Evolutionary conservation across 495 filamentous ascomycete genomes (phyloP).

Genomic region (Xylaria intraflava): DNA sequence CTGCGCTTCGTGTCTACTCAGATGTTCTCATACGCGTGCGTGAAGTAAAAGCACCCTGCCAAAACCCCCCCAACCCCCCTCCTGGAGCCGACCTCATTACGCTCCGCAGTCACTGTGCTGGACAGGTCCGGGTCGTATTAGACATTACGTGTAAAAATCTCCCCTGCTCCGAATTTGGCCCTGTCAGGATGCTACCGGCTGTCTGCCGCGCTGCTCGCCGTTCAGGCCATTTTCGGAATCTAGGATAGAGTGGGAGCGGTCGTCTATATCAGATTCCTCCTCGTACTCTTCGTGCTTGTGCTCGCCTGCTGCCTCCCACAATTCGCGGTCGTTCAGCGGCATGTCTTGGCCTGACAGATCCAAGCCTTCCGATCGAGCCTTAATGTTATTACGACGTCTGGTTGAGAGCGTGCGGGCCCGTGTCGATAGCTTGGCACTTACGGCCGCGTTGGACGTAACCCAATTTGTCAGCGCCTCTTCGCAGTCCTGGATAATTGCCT

Average conservation of each 20-base stretch:
- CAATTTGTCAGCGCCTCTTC: conserved; percentile 96
- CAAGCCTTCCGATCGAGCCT: conserved; percentile 56
- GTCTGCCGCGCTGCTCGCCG: conserved; percentile 38
- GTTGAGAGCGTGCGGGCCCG: conserved; percentile 81
- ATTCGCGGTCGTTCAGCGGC: conserved; percentile 76
- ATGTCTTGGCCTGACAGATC: conserved; percentile 82
- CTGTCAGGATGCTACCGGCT: conserved; percentile 1
- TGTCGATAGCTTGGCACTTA: conserved; percentile 75
- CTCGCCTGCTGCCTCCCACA: conserved; percentile 79
- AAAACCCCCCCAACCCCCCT: background rate
- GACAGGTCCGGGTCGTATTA: conserved; percentile 19
- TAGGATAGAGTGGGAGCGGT: conserved; percentile 38
- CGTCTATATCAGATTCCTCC: conserved; percentile 48
- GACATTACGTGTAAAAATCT: conserved; percentile 19
- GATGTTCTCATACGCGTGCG: background rate
- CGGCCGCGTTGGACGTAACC: conserved; percentile 82
- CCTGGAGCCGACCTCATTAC: background rate
- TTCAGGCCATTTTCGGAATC: conserved; percentile 39
- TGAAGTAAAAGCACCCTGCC: background rate
- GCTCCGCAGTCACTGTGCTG: background rate
- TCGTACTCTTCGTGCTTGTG: conserved; percentile 53
- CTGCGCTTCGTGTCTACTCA: background rate
- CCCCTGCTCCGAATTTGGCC: background rate
- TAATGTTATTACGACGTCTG: conserved; percentile 66
- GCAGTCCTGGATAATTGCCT: conserved; percentile 98